These are phyloP conservation scores for Neltuma alba DNA, from an alignment of 306 rosid species.

Conservation along the genomic window DNA sequence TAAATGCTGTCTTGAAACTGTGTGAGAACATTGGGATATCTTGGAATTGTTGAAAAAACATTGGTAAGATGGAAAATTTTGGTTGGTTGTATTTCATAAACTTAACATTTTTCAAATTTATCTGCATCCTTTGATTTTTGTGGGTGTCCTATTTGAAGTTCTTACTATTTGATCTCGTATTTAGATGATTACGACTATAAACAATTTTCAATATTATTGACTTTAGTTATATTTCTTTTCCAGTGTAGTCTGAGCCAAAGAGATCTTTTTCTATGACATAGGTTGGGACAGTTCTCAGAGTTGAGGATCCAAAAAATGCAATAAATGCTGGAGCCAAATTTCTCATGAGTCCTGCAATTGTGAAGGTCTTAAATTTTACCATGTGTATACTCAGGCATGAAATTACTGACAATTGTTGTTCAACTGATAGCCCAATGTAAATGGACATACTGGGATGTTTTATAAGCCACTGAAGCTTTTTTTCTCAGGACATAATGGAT, in stretches of 20 bases:
- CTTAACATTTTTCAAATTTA: not conserved
- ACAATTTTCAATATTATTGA: slow-evolving; percentile 10
- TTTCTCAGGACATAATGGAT: slow-evolving; percentile 63
- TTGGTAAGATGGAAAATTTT: not conserved
- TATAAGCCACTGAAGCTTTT: not conserved
- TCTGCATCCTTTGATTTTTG: not conserved
- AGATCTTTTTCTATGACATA: slow-evolving; percentile 35
- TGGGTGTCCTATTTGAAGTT: slow-evolving; percentile 5
- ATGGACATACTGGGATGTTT: slow-evolving; percentile 6
- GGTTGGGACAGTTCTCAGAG: slow-evolving; percentile 90
- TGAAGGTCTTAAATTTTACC: slow-evolving; percentile 55
- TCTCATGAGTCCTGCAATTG: slow-evolving; percentile 84
- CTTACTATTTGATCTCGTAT: slow-evolving; percentile 17
- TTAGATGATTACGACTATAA: slow-evolving; percentile 9
- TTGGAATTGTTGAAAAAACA: not conserved
- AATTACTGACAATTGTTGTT: slow-evolving; percentile 15
- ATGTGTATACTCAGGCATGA: not conserved
- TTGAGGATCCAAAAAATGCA: slow-evolving; percentile 80
- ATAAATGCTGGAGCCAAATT: slow-evolving; percentile 85
- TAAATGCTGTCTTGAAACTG: slow-evolving; percentile 3
- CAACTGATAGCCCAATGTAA: slow-evolving; percentile 4
- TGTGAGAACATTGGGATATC: not conserved
- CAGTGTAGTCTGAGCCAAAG: slow-evolving; percentile 33
- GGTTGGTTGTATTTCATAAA: not conserved
- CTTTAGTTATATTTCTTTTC: slow-evolving; percentile 25